phyloP scores from a whole-genome alignment of 2,329 filamentous ascomycete species.

The Grosmannia clavigera region DNA sequence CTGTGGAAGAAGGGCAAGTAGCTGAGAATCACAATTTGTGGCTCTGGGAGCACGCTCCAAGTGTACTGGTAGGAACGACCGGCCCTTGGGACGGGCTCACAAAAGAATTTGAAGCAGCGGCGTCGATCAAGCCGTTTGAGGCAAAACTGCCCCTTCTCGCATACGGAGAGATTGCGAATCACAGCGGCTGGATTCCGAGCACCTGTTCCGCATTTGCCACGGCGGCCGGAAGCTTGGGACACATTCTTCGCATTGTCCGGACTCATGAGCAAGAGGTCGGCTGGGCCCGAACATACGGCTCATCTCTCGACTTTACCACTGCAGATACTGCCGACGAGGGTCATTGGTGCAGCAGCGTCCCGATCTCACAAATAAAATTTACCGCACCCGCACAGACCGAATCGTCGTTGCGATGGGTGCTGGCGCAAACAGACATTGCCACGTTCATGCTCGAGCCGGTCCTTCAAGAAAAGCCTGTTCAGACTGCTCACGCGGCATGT shows the following conservation, averaged over 20 bases:
- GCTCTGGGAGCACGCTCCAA: constrained; percentile 38
- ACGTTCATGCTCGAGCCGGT: constrained; percentile 41
- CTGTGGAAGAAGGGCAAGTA: background rate
- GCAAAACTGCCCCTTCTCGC: constrained; percentile 31
- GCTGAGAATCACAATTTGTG: constrained; percentile 29
- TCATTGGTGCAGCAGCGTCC: constrained; percentile 41
- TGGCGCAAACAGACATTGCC: constrained; percentile 39
- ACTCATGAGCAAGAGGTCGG: constrained; percentile 38
- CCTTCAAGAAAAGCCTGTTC: constrained; percentile 26
- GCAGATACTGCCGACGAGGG: constrained; percentile 29
- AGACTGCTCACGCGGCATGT: constrained; percentile 4
- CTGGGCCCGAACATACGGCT: constrained; percentile 36
- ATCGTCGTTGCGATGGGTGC: constrained; percentile 31
- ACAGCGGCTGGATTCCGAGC: constrained; percentile 15
- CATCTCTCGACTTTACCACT: constrained; percentile 33
- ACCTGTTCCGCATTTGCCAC: constrained; percentile 30
- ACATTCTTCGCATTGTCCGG: constrained; percentile 42
- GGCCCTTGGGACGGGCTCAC: constrained; percentile 19
- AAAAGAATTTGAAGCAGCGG: constrained; percentile 20
- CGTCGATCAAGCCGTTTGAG: constrained; percentile 5
- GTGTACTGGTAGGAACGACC: constrained; percentile 28
- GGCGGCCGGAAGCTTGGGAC: constrained; percentile 43
- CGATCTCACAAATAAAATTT: constrained; percentile 40
- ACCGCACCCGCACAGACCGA: constrained; percentile 25
- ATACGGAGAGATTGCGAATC: constrained; percentile 40